A percentile compares a stretch with the other conserved stretches of the same genome.
phyloP scores from a whole-genome alignment of 169 alveolate genomes.

The Plasmodium chabaudi region DNA sequence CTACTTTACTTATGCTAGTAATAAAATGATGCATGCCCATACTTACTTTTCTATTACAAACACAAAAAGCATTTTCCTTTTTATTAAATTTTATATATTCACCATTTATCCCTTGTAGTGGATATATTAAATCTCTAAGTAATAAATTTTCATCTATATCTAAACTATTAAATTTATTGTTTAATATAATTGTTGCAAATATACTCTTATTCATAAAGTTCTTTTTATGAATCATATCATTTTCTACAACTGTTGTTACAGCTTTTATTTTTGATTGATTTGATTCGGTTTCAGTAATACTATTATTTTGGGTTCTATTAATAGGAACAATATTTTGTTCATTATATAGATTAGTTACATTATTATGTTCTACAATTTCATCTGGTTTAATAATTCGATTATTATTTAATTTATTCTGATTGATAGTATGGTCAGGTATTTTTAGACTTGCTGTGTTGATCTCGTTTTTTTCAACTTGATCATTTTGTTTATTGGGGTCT shows the following conservation, averaged over 20 bases:
- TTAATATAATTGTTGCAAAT: slow-evolving; percentile 51
- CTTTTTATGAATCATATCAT: slow-evolving; percentile 10
- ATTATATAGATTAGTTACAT: no score
- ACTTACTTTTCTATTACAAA: slow-evolving; percentile 33
- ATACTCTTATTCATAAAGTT: slow-evolving; percentile 62
- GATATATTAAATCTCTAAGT: slow-evolving; percentile 51
- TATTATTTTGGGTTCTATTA: neutral
- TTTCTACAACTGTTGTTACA: neutral
- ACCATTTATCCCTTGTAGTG: slow-evolving; percentile 68
- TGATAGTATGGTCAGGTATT: neutral
- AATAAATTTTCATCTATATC: slow-evolving; percentile 52
- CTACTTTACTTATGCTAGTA: slow-evolving; percentile 35
- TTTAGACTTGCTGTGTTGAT: neutral
- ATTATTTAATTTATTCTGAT: neutral
- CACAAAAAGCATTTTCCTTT: slow-evolving; percentile 24
- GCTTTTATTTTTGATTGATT: neutral
- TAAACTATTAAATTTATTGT: slow-evolving; percentile 34
- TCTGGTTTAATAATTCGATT: neutral
- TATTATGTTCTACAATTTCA: neutral
- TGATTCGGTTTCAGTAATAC: neutral
- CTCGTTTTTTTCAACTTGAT: neutral
- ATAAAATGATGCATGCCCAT: slow-evolving; percentile 57
- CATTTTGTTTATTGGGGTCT: neutral
- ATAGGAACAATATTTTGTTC: neutral
- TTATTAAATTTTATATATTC: slow-evolving; percentile 44